Conservation (phyloP, 2,329 filamentous ascomycete species). For the Botrytis hyacinthi region DNA sequence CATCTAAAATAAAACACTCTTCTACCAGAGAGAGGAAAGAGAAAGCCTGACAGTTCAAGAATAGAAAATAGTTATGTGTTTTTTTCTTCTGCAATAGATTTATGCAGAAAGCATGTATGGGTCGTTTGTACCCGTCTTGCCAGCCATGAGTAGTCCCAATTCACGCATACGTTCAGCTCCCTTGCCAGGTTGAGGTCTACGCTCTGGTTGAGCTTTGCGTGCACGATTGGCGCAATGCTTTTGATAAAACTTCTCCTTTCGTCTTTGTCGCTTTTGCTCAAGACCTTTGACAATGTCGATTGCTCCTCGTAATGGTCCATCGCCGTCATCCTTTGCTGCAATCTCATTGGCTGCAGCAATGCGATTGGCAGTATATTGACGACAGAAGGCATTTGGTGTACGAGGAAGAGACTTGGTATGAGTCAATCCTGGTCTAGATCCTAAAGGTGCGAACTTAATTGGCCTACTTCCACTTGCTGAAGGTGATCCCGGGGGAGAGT, state of each 20-base stretch:
- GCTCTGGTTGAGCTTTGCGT: constrained; percentile 65
- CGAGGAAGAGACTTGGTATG: constrained; percentile 86
- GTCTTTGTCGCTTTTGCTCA: constrained; percentile 88
- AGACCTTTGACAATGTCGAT: constrained; percentile 97
- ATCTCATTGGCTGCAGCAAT: constrained; percentile 43
- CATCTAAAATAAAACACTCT: constrained; percentile 12
- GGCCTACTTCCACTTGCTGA: constrained; percentile 41
- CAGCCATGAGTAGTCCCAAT: constrained; percentile 83
- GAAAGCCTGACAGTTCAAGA: constrained; percentile 18
- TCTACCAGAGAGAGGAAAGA: constrained; percentile 16
- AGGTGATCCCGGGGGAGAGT: constrained; percentile 50
- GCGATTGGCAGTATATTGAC: constrained; percentile 45
- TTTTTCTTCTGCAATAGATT: neutral
- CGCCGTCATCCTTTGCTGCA: constrained; percentile 40
- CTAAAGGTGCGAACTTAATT: constrained; percentile 46
- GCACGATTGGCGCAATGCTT: constrained; percentile 77
- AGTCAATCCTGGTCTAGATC: constrained; percentile 64
- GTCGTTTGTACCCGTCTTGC: constrained; percentile 64
- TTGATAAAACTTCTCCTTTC: constrained; percentile 87
- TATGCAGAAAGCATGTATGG: constrained; percentile 73
- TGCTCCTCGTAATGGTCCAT: constrained; percentile 78
- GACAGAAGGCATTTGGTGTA: constrained; percentile 67
- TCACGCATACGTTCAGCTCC: constrained; percentile 93
- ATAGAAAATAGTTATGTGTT: neutral
- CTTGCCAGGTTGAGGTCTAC: constrained; percentile 68